Evolutionary conservation across 768 basidiomycete genomes (phyloP).

Genomic region (Dentipellis sp.): DNA sequence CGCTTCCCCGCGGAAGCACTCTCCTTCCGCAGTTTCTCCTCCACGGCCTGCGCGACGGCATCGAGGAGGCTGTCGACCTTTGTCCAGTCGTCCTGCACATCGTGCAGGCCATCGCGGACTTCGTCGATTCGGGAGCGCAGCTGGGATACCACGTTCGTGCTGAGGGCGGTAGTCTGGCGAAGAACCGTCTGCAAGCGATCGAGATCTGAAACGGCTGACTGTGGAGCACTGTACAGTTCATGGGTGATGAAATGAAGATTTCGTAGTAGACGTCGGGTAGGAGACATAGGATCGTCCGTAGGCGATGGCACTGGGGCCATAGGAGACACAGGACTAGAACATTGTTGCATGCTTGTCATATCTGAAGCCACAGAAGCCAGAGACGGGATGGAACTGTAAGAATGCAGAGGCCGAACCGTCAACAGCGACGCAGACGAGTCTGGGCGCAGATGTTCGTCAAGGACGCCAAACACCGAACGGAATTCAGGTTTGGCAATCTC

Average conservation of each 20-base stretch:
- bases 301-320: constrained; percentile 16
- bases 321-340: background rate
- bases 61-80: constrained; percentile 36
- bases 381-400: constrained; percentile 38
- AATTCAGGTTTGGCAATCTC: constrained; percentile 65
- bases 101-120: constrained; percentile 37
- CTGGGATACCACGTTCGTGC: constrained; percentile 35
- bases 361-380: constrained; percentile 28
- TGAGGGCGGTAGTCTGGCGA: constrained; percentile 37
- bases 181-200: constrained; percentile 36
- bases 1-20: constrained; percentile 19
- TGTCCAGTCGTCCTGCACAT: constrained; percentile 36
- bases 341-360: background rate
- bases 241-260: constrained; percentile 44
- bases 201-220: constrained; percentile 29
- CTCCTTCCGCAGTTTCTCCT: constrained; percentile 30
- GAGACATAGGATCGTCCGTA: constrained; percentile 27
- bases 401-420: constrained; percentile 37
- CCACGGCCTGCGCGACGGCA: constrained; percentile 32
- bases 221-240: constrained; percentile 14
- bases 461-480: constrained; percentile 48
- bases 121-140: constrained; percentile 48
- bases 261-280: constrained; percentile 38
- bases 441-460: constrained; percentile 36
- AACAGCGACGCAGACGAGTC: constrained; percentile 45